Evolutionary conservation across 1,284 basidiomycete species (phyloP), one percentile per base, ranked within the genome.

Genomic region (Mycena sp.): DNA sequence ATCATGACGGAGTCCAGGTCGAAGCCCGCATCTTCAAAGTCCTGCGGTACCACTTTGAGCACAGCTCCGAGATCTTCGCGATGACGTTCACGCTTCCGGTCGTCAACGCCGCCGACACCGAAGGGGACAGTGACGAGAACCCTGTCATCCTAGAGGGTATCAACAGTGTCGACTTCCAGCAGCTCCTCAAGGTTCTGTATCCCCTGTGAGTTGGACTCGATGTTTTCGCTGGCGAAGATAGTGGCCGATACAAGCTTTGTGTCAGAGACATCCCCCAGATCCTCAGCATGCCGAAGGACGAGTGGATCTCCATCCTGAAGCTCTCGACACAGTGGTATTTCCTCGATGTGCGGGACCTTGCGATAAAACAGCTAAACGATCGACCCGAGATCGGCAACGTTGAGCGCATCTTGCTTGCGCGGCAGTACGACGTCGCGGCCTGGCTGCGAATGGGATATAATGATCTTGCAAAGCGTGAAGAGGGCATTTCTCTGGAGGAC

Each of bases 161-260:
- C 25, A 68, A 70, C 20, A 75, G 72, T 20, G 59, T 73, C 30
- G 81, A 83, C 66, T 84, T 83, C 66, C 75, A 76, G 65, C 76
- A 76, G 8, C 73, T 84, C n/a, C 73, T 83, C 37, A 75, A 75
- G 41, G 76, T 82, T 10, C 77, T 83, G 72, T 81, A 81, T 72
- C 80, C 80, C 5, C 69, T 74, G 81, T 83, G 44, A 71, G 81
- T 76, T 25, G 25, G 25, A 25, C 25, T 25, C 25, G 25, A 25
- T 25, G 25, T 25, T 25, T 25, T 25, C 25, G 25, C 25, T 25
- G 25, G 25, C 25, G 25, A 25, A 25, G 25, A 25, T 25, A 25
- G 25, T 25, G 25, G 25, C 25, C 25, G 25, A 25, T 25, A 25
- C 25, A 25, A 25, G 25, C 25, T 25, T 25, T 25, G 25, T 25